Evolutionary conservation across 352 stramenopile species (phyloP).

Genomic region (Phytophthora boehmeriae): DNA sequence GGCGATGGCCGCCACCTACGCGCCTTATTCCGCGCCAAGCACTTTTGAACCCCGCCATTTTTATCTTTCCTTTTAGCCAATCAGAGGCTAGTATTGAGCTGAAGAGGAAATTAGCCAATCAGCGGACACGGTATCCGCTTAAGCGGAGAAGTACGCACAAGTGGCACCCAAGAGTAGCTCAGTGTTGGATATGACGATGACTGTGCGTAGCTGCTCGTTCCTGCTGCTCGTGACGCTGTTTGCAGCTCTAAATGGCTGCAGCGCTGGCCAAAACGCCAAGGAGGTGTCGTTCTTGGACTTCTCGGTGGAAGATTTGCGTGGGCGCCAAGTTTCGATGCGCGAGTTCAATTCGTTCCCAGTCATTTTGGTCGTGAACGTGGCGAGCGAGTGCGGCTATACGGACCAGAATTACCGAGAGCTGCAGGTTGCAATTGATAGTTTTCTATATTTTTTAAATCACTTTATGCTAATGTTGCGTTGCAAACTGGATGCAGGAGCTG

Average conservation of each 20-base stretch:
- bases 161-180: no score
- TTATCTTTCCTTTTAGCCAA: conserved; percentile 17
- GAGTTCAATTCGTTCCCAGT: conserved; percentile 59
- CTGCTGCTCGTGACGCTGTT: conserved; percentile 15
- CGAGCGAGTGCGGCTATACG: conserved; percentile 81
- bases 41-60: conserved; percentile 26
- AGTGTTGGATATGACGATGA: background rate
- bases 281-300: conserved; percentile 63
- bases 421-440: conserved; percentile 36
- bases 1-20: conserved; percentile 8
- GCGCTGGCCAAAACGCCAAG: background rate
- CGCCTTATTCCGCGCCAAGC: conserved; percentile 7
- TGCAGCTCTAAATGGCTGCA: conserved; percentile 4
- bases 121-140: background rate
- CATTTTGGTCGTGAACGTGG: conserved; percentile 86
- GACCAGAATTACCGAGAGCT: conserved; percentile 84
- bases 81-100: background rate
- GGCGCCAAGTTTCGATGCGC: conserved; percentile 49
- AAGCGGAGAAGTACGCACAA: no score
- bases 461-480: background rate
- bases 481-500: conserved; percentile 40
- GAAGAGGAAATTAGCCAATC: background rate
- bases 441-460: background rate
- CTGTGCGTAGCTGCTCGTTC: conserved; percentile 9
- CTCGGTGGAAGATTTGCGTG: conserved; percentile 53